Evolutionary conservation across 805 yeast species (phyloP).

Genomic region (Tanozyma kutaoensis): DNA sequence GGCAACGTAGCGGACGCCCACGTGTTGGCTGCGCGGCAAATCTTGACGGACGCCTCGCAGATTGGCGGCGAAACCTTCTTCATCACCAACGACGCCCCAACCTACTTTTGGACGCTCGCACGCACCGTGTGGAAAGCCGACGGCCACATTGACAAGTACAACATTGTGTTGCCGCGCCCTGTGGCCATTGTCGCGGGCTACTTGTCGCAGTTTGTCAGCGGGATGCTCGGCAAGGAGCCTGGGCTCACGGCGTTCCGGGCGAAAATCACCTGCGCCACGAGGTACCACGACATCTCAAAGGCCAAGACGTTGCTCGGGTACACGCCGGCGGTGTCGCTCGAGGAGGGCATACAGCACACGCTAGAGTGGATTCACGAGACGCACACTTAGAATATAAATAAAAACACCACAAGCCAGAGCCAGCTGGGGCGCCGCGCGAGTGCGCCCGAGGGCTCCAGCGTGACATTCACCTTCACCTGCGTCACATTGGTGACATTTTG

Average conservation of each 20-base stretch:
- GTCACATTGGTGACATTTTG: too few species aligned
- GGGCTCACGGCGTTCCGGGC: conserved; percentile 96
- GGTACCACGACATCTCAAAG: conserved; percentile 85
- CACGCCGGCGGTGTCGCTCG: conserved; percentile 63
- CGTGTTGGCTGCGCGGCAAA: conserved; percentile 75
- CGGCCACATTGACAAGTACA: conserved; percentile 63
- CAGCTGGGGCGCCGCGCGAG: too few species aligned
- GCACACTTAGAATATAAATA: conserved; percentile 2
- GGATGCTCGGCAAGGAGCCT: conserved; percentile 67
- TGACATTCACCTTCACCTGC: too few species aligned
- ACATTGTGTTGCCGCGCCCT: conserved; percentile 56
- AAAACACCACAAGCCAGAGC: too few species aligned
- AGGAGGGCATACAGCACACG: conserved; percentile 69
- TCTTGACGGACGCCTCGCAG: conserved; percentile 31
- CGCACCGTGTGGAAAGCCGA: conserved; percentile 96
- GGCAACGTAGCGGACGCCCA: conserved; percentile 98
- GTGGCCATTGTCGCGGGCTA: conserved; percentile 78
- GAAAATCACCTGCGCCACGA: conserved; percentile 77
- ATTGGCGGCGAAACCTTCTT: conserved; percentile 85
- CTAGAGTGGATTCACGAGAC: conserved; percentile 82
- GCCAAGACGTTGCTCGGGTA: conserved; percentile 74
- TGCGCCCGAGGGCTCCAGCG: too few species aligned
- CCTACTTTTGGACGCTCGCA: conserved; percentile 95
- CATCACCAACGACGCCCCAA: conserved; percentile 86
- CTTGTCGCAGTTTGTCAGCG: conserved; percentile 61